phyloP scores from a whole-genome alignment of 768 basidiomycete species.

The Russula vinacea region DNA sequence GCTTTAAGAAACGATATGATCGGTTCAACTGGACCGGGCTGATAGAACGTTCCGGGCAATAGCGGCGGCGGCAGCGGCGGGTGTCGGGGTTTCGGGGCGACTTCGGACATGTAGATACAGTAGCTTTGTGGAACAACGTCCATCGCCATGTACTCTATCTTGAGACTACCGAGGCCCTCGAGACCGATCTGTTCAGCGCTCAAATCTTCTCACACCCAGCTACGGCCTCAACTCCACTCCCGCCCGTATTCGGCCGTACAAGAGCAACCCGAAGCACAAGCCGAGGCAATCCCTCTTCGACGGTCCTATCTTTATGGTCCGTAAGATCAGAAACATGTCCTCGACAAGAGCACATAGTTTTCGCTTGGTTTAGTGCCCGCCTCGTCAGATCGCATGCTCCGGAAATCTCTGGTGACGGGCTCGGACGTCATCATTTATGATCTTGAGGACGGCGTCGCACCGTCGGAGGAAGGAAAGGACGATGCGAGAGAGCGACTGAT shows the following conservation, averaged over 20 bases:
- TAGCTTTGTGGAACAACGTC: neutral
- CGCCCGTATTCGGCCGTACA: conserved; percentile 4
- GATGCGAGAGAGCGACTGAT: conserved; percentile 54
- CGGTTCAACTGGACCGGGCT: conserved; percentile 80
- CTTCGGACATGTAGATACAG: neutral
- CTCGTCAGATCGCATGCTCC: conserved; percentile 75
- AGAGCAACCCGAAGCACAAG: neutral
- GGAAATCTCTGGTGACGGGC: conserved; percentile 60
- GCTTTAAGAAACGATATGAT: conserved; percentile 72
- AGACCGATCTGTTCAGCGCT: neutral
- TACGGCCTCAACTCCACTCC: neutral
- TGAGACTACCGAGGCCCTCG: neutral
- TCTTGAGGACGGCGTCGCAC: conserved; percentile 82
- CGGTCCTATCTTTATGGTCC: conserved; percentile 54
- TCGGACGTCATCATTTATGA: conserved; percentile 85
- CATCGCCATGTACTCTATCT: conserved; percentile 8
- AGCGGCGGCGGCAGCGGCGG: neutral
- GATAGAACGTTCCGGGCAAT: conserved; percentile 44
- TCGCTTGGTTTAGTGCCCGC: conserved; percentile 56
- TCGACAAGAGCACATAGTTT: conserved; percentile 4
- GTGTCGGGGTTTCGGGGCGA: neutral
- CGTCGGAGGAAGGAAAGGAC: conserved; percentile 53
- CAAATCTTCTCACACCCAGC: neutral
- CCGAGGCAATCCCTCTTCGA: conserved; percentile 4
- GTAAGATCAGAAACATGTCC: conserved; percentile 5